Evolutionary conservation across 1,139 yeast genomes (phyloP).

Genomic region (Candida labiduridarum): DNA sequence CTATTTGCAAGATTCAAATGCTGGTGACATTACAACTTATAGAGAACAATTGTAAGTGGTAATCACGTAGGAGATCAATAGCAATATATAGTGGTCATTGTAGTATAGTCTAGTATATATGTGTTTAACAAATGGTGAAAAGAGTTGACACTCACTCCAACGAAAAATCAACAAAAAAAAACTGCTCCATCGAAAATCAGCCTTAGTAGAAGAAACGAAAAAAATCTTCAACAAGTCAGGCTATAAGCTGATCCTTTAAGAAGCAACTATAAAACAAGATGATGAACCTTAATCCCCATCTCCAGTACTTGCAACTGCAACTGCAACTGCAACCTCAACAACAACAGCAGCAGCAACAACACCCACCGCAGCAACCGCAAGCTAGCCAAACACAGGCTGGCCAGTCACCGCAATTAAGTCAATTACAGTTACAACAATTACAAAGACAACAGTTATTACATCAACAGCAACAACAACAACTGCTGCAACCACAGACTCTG

Average conservation of each 20-base stretch:
- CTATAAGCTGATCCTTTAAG: neutral
- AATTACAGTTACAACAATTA: conserved; percentile 42
- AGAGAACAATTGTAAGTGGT: conserved; percentile 29
- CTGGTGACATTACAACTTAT: conserved; percentile 18
- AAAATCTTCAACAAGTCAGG: neutral
- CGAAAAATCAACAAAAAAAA: neutral
- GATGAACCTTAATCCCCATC: conserved; percentile 47
- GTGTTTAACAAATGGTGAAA: no score
- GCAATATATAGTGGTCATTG: neutral
- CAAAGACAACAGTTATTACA: conserved; percentile 43
- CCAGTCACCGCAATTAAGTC: conserved; percentile 44
- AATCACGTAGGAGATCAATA: no score
- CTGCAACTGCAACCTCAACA: conserved; percentile 40
- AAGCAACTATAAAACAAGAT: neutral
- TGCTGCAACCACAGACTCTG: conserved; percentile 23
- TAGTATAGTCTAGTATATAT: neutral
- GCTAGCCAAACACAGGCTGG: conserved; percentile 17
- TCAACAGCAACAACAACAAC: conserved; percentile 37
- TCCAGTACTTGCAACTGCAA: conserved; percentile 44
- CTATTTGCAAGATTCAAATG: conserved; percentile 33
- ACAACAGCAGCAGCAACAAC: conserved; percentile 37
- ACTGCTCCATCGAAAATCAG: neutral
- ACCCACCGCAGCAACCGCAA: conserved; percentile 29
- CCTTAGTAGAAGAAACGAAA: neutral
- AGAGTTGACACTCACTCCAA: neutral